Conservation (phyloP, 139 green algal species). For the Closterium sp. region DNA sequence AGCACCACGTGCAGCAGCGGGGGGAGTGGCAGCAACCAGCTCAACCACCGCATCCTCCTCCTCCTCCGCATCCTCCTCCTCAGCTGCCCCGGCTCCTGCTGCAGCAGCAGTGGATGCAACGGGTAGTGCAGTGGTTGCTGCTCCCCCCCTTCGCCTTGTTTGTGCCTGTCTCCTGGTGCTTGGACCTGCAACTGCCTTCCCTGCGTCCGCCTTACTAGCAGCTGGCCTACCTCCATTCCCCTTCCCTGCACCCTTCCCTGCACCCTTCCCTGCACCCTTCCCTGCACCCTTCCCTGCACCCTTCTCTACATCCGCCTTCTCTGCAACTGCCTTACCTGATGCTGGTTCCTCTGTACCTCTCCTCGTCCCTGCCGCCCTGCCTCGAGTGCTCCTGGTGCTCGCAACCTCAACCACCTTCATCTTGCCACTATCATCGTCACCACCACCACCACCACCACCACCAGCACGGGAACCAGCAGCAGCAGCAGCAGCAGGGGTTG, state of each 20-base stretch:
- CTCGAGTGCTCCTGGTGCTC: neutral
- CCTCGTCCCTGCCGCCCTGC: neutral
- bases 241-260: neutral
- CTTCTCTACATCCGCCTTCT: neutral
- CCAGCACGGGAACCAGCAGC: too few relatives aligned
- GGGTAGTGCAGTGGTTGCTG: neutral
- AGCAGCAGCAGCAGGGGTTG: too few relatives aligned
- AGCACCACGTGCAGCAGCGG: neutral
- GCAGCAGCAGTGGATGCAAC: neutral
- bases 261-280: too few relatives aligned
- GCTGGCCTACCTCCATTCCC: neutral
- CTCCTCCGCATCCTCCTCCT: neutral
- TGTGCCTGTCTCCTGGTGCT: neutral
- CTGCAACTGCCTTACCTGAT: neutral
- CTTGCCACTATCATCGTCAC: neutral
- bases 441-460: neutral
- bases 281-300: too few relatives aligned
- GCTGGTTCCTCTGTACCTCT: neutral
- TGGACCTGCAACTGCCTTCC: neutral
- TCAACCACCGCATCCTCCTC: neutral
- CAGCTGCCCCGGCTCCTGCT: too few relatives aligned
- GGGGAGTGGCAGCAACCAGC: neutral
- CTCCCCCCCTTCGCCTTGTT: neutral
- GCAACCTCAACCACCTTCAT: neutral
- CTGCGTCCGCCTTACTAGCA: neutral